Evolutionary conservation across 1,139 yeast species (phyloP).

Genomic region (Dujonia santamariae): DNA sequence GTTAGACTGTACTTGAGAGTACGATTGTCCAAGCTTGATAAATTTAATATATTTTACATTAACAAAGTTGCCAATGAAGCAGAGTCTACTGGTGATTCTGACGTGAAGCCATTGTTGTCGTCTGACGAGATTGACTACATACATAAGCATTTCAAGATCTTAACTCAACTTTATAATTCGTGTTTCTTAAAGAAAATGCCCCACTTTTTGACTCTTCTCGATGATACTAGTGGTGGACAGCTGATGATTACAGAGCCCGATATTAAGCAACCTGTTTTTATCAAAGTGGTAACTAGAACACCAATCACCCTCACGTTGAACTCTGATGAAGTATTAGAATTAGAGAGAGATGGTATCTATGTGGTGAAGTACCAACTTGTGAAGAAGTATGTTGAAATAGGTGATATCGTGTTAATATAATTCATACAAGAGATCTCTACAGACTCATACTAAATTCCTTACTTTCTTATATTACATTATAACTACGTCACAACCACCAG

Average conservation of each 20-base stretch:
- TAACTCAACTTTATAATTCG: slow-evolving; percentile 63
- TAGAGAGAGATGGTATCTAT: slow-evolving; percentile 67
- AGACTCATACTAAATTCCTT: neutral
- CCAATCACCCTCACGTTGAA: slow-evolving; percentile 28
- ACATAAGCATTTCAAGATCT: slow-evolving; percentile 57
- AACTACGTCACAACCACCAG: slow-evolving; percentile 59
- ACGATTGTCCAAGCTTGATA: slow-evolving; percentile 71
- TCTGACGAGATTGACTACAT: slow-evolving; percentile 62
- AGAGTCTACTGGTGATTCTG: slow-evolving; percentile 14
- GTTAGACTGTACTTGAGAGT: slow-evolving; percentile 78
- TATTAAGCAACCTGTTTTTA: slow-evolving; percentile 69
- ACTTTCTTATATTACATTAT: neutral
- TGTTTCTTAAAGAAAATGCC: slow-evolving; percentile 73
- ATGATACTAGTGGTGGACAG: slow-evolving; percentile 73
- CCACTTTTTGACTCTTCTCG: slow-evolving; percentile 61
- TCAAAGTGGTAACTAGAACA: slow-evolving; percentile 44
- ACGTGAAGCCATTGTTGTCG: slow-evolving; percentile 39
- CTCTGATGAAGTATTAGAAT: slow-evolving; percentile 58
- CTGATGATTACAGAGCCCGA: slow-evolving; percentile 83
- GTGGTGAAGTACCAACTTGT: slow-evolving; percentile 68
- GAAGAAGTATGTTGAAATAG: slow-evolving; percentile 32
- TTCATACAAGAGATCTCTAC: neutral
- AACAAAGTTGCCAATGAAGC: slow-evolving; percentile 22
- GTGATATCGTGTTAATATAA: slow-evolving; percentile 42
- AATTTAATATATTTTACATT: slow-evolving; percentile 55